Evolutionary conservation across 2,329 filamentous ascomycete species (phyloP).

Genomic region (Trichoderma citrinoviride): DNA sequence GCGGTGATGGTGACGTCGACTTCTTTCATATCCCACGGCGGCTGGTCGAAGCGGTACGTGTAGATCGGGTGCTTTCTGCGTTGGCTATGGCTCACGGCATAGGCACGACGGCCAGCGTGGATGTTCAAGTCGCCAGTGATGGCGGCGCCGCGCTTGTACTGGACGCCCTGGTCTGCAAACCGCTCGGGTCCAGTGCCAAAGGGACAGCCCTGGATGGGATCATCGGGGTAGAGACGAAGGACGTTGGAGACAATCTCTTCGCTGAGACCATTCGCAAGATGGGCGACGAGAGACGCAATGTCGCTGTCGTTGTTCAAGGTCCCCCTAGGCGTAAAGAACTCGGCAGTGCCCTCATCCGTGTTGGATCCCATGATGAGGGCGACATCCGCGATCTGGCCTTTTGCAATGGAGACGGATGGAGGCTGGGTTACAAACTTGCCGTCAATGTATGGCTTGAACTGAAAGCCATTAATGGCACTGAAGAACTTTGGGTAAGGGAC

Average conservation of each 20-base stretch:
- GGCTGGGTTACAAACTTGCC: conserved; percentile 5
- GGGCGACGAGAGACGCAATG: conserved; percentile 5
- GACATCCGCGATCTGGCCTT: conserved; percentile 3
- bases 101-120: conserved; percentile 8
- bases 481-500: conserved; percentile 9
- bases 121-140: conserved; percentile 8
- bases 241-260: not conserved
- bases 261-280: not conserved
- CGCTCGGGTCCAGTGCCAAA: conserved; percentile 1
- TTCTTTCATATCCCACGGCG: conserved; percentile 8
- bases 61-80: not conserved
- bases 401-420: conserved; percentile 1
- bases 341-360: conserved; percentile 13
- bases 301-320: conserved; percentile 8
- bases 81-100: not conserved
- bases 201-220: conserved; percentile 7
- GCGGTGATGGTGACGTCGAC: conserved; percentile 8
- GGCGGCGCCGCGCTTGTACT: conserved; percentile 10
- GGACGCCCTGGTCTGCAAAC: conserved; percentile 8
- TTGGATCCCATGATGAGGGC: conserved; percentile 13
- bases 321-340: conserved; percentile 7
- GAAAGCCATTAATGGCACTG: conserved; percentile 3
- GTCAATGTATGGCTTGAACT: conserved; percentile 12
- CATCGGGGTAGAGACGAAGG: conserved; percentile 16
- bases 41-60: conserved; percentile 8